Conservation (phyloP, 768 basidiomycete species). For the Pleurotus pulmonarius region DNA sequence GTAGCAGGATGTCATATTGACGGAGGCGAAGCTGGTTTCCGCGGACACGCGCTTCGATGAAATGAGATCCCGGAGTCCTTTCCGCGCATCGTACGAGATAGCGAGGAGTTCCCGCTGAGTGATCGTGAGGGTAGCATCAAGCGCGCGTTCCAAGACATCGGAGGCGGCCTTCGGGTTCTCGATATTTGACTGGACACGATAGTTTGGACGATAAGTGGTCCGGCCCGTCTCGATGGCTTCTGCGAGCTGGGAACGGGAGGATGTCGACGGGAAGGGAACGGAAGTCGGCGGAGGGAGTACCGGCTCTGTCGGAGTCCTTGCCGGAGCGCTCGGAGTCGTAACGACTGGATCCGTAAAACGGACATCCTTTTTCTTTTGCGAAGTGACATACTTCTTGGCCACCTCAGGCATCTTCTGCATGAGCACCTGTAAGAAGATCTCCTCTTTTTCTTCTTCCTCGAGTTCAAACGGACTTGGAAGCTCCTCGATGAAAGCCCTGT, state of each 20-base stretch:
- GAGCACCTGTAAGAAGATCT: not conserved
- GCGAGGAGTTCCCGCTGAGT: slow-evolving; percentile 16
- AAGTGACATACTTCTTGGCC: slow-evolving; percentile 3
- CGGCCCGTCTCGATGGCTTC: slow-evolving; percentile 6
- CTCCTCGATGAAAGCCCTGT: not conserved
- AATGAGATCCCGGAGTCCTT: slow-evolving; percentile 13
- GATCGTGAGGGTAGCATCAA: slow-evolving; percentile 16
- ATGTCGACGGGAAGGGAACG: not conserved
- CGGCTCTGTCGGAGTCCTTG: not conserved
- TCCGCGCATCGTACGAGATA: slow-evolving; percentile 16
- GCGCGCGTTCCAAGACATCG: slow-evolving; percentile 10
- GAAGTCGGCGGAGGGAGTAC: not conserved
- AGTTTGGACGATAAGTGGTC: slow-evolving; percentile 12
- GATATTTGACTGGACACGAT: slow-evolving; percentile 14
- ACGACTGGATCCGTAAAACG: not conserved
- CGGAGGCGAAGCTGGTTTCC: not conserved
- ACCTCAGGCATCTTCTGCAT: not conserved
- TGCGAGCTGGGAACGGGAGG: not conserved
- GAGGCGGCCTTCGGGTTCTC: slow-evolving; percentile 14
- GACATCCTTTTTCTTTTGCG: not conserved
- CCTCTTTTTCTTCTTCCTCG: not conserved
- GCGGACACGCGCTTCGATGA: slow-evolving; percentile 10
- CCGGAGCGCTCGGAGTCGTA: slow-evolving; percentile 13
- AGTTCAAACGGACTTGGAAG: not conserved
- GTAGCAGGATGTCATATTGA: not conserved